Percentiles rank a stretch among this genome's conserved stretches.
phyloP scores from a whole-genome alignment of 441 rosid genomes.

The Eutrema salsugineum region DNA sequence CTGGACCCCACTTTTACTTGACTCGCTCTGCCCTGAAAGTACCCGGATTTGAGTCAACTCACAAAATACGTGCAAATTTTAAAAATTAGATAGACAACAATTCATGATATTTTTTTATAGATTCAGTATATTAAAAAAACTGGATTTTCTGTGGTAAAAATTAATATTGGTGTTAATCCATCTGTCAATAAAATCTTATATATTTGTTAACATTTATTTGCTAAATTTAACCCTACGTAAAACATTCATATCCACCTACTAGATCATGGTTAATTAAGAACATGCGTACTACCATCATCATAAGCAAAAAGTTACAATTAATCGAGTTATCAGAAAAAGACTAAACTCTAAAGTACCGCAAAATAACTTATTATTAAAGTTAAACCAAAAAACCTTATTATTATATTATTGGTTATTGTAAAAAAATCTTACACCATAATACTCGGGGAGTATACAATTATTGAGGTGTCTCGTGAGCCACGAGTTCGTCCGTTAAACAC shows the following conservation, averaged over 20 bases:
- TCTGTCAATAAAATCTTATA: neutral
- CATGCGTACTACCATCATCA: neutral
- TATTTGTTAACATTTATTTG: neutral
- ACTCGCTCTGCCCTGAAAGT: too few relatives aligned
- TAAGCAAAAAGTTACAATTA: neutral
- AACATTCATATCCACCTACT: neutral
- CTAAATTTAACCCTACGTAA: neutral
- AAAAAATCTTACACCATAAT: neutral
- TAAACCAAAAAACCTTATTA: too few relatives aligned
- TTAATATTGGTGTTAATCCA: neutral
- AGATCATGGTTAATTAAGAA: neutral
- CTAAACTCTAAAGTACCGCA: neutral
- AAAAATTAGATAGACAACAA: neutral
- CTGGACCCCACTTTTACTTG: too few relatives aligned
- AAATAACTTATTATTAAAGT: neutral
- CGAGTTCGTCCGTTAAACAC: constrained; percentile 14
- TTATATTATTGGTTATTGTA: neutral
- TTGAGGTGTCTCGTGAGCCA: constrained; percentile 18
- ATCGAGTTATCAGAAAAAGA: neutral
- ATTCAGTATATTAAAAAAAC: neutral
- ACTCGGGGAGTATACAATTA: neutral
- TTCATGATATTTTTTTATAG: neutral
- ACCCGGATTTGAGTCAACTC: neutral
- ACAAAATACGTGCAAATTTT: neutral
- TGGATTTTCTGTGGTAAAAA: neutral